Conservation (phyloP, 148 eudicot species). For the Spergularia bocconei region DNA sequence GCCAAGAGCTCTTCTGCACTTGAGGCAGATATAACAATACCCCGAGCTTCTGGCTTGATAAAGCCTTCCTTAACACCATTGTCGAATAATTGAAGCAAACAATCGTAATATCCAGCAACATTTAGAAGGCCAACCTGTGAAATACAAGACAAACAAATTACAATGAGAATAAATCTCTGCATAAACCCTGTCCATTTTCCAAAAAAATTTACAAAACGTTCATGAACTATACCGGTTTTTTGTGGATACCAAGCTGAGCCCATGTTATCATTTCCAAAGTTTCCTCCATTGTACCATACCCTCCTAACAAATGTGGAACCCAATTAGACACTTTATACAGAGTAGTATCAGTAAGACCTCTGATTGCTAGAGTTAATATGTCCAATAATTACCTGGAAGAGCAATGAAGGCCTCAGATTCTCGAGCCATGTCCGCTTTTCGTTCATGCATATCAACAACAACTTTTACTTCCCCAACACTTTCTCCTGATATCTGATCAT, state of each 20-base stretch:
- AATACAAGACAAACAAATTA: conserved; percentile 2
- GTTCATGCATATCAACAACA: conserved; percentile 94
- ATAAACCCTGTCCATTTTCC: neutral
- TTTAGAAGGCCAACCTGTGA: conserved; percentile 79
- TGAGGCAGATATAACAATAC: conserved; percentile 75
- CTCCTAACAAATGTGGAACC: conserved; percentile 45
- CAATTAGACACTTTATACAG: conserved; percentile 4
- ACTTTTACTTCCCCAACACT: conserved; percentile 75
- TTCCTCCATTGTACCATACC: conserved; percentile 98
- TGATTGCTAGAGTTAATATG: neutral
- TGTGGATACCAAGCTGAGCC: conserved; percentile 94
- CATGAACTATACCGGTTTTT: conserved; percentile 56
- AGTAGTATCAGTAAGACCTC: neutral
- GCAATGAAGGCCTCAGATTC: conserved; percentile 91
- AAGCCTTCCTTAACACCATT: conserved; percentile 97
- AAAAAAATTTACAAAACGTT: neutral
- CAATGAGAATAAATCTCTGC: neutral
- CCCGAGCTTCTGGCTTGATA: conserved; percentile 73
- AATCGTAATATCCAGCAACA: conserved; percentile 88
- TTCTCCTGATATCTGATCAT: conserved; percentile 74
- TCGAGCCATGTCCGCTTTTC: conserved; percentile 94
- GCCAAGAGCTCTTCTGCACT: conserved; percentile 70
- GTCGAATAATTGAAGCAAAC: conserved; percentile 81
- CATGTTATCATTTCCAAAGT: conserved; percentile 90
- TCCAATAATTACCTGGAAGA: conserved; percentile 67